Base-by-base conservation (phyloP, 306 rosid species). In the Lathyrus sativus region DNA sequence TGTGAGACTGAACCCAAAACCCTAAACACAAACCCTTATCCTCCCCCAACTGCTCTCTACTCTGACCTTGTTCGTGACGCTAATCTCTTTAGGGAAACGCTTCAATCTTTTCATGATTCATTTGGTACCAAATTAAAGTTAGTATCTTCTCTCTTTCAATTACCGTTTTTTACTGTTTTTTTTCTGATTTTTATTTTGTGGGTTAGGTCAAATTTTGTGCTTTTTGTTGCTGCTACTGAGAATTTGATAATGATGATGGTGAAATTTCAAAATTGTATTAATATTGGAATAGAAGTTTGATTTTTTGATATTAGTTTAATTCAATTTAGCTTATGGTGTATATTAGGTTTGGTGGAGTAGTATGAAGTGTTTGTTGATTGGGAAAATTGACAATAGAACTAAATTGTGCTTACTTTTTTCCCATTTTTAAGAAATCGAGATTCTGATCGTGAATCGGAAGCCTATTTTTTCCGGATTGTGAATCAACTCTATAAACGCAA, bases 81-180 rank as follows among this genome's bases (percentile, higher is more conserved):
- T 3, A 79, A 77, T 51, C 85, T 91, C 82, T 91, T 91, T 81
- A 69, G 69, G 70, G 78, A 72, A 65, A 86, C 80, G 70, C 93
- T 91, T 58, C 77, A 80, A 72, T 79, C 79, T 73, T 91, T 91
- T 65, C 96, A 91, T 65, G n/a, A 33, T 9, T 78, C 88, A 13
- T 62, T 76, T 3, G 79, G 82, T 15, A 83, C 88, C 65, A 86
- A 78, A 72, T 85, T 81, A 37, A 72, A 73, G 97, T 91, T 72
- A 45, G 74, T 74, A 33, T 3, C 15, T 28, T 14, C 7, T 45
- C 35, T 44, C 39, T 22, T 8, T 42, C 50, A 63, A 17, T 65
- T 71, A 3, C 31, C 6, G 38, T 46, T 57, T 44, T 54, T 11
- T 45, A 15, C 33, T 38, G 17, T 33, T 46, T 19, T 46, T 13